Conservation (phyloP, 345 rosid species). For the Ceriops decandra region DNA sequence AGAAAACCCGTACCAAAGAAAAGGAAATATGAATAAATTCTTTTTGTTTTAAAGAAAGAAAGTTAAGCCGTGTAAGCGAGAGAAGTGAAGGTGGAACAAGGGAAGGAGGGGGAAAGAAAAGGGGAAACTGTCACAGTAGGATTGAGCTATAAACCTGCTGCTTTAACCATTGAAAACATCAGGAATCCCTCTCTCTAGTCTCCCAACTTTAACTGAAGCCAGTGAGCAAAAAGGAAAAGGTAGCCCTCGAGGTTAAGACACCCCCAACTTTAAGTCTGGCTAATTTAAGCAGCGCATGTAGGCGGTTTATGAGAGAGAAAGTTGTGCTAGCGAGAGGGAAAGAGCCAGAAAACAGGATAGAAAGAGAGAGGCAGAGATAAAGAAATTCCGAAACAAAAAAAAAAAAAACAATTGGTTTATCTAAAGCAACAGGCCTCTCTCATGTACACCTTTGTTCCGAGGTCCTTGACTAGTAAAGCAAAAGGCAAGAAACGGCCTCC, state of each 20-base stretch:
- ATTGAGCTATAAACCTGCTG: constrained; percentile 37
- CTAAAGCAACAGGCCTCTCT: constrained; percentile 26
- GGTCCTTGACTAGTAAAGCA: constrained; percentile 55
- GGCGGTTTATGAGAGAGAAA: constrained; percentile 39
- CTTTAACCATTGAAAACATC: constrained; percentile 49
- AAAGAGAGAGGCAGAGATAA: neutral
- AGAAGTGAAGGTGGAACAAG: constrained; percentile 10
- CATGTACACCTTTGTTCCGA: constrained; percentile 23
- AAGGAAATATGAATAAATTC: too few species aligned
- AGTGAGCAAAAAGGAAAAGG: constrained; percentile 28
- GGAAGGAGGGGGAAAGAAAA: constrained; percentile 12
- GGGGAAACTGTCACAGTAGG: constrained; percentile 32
- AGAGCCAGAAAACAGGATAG: constrained; percentile 11
- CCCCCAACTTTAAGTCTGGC: constrained; percentile 36
- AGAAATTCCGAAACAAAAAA: neutral
- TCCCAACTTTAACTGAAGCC: constrained; percentile 60
- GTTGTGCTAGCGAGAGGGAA: neutral
- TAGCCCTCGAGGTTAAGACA: constrained; percentile 16
- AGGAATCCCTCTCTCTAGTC: constrained; percentile 39
- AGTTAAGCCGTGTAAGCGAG: constrained; percentile 4
- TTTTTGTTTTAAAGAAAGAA: too few species aligned
- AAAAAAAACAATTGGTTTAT: constrained; percentile 16
- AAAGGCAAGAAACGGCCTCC: constrained; percentile 49
- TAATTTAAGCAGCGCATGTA: constrained; percentile 26
- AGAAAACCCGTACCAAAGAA: too few species aligned